Conservation (phyloP, 169 alveolate genomes). For the Babesia bigemina region DNA sequence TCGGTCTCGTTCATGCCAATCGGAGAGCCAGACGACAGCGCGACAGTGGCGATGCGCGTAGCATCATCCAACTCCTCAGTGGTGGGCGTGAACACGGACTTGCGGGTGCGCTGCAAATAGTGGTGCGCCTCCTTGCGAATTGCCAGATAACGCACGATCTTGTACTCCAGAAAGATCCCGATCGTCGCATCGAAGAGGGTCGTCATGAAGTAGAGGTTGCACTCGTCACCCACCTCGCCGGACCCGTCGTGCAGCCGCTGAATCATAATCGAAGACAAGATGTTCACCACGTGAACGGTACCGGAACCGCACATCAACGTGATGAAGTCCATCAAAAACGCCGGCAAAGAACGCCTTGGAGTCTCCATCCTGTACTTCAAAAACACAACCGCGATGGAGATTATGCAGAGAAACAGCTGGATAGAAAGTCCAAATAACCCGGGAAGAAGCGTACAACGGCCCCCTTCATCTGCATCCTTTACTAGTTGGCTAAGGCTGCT, state of each 20-base stretch:
- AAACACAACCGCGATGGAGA: constrained; percentile 69
- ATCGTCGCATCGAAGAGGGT: constrained; percentile 75
- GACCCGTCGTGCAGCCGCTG: constrained; percentile 33
- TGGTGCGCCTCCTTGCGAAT: constrained; percentile 60
- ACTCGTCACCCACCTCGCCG: constrained; percentile 62
- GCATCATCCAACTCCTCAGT: constrained; percentile 64
- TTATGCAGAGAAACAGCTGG: constrained; percentile 68
- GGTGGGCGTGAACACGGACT: constrained; percentile 62
- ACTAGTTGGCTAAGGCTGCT: not conserved
- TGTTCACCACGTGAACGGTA: constrained; percentile 73
- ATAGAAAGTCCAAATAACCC: constrained; percentile 77
- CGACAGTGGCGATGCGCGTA: constrained; percentile 45
- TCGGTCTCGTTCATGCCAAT: constrained; percentile 15
- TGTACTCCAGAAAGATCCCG: constrained; percentile 73
- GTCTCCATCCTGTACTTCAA: constrained; percentile 70
- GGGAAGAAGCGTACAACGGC: constrained; percentile 73
- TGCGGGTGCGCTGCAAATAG: constrained; percentile 56
- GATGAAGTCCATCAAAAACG: constrained; percentile 71
- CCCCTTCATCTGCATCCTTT: constrained; percentile 20
- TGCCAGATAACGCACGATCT: constrained; percentile 57
- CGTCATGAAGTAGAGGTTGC: constrained; percentile 76
- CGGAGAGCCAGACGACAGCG: constrained; percentile 3
- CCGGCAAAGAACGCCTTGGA: constrained; percentile 68
- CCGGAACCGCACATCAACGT: constrained; percentile 75
- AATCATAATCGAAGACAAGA: constrained; percentile 68